These are phyloP conservation scores for Babesia bigemina DNA, from an alignment of 169 alveolate genomes.

Conservation along the genomic window DNA sequence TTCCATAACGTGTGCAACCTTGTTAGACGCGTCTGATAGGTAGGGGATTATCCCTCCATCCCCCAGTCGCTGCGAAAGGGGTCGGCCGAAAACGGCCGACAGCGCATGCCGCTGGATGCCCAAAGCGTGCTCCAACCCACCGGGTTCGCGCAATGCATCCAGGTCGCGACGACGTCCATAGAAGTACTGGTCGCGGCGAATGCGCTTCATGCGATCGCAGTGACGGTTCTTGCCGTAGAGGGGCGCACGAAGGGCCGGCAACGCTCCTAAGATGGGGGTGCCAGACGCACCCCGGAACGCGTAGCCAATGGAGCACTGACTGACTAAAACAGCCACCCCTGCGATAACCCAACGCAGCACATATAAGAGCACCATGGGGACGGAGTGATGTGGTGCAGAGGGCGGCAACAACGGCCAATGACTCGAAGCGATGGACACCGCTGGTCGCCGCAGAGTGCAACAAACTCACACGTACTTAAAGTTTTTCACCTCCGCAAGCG, in stretches of 20 bases:
- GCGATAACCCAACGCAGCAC: not conserved
- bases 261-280: not conserved
- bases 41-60: conserved; percentile 65
- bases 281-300: not conserved
- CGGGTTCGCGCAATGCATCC: conserved; percentile 3
- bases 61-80: conserved; percentile 56
- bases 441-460: too few species aligned
- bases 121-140: conserved; percentile 5
- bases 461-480: conserved; percentile 23
- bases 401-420: too few species aligned
- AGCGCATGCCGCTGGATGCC: conserved; percentile 7
- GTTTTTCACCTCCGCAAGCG: conserved; percentile 21
- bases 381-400: not conserved
- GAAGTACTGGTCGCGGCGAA: conserved; percentile 30
- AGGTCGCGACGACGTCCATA: conserved; percentile 19
- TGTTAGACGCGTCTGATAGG: conserved; percentile 8
- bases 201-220: conserved; percentile 27
- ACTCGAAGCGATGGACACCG: too few species aligned
- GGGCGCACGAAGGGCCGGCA: not conserved
- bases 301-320: not conserved
- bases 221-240: conserved; percentile 39
- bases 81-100: conserved; percentile 31
- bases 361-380: not conserved
- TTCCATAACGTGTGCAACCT: conserved; percentile 13
- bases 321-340: not conserved